These are phyloP conservation scores for Colletotrichum chrysophilum DNA, from an alignment of 2,329 filamentous ascomycete species.

Conservation along the genomic window DNA sequence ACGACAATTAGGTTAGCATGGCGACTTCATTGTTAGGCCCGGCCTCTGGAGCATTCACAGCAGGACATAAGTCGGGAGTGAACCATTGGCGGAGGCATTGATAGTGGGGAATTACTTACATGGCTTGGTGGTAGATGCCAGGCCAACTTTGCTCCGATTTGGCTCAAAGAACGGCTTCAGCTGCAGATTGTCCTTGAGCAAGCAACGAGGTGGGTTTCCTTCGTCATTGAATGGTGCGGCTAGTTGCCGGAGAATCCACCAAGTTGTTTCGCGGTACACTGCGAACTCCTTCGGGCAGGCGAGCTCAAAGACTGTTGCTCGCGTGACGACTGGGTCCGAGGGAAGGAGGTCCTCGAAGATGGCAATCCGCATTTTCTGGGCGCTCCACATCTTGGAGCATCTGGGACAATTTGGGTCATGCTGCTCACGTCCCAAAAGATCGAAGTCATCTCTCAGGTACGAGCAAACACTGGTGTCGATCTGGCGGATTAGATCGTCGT, in stretches of 20 bases:
- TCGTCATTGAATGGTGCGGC: slow-evolving; percentile 27
- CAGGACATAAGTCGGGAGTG: background rate
- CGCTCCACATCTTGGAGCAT: slow-evolving; percentile 35
- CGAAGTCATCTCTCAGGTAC: slow-evolving; percentile 28
- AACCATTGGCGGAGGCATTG: background rate
- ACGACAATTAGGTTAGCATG: background rate
- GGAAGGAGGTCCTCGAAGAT: slow-evolving; percentile 47
- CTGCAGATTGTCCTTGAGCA: slow-evolving; percentile 28
- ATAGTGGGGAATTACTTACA: slow-evolving; percentile 25
- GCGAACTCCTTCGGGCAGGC: slow-evolving; percentile 36
- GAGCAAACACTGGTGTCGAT: slow-evolving; percentile 36
- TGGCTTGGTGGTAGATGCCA: slow-evolving; percentile 33
- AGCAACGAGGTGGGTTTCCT: slow-evolving; percentile 25
- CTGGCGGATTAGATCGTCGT: slow-evolving; percentile 33
- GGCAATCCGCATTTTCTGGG: slow-evolving; percentile 37
- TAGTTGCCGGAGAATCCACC: slow-evolving; percentile 37
- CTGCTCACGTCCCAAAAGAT: slow-evolving; percentile 15
- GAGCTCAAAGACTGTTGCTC: slow-evolving; percentile 47
- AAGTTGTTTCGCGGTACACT: slow-evolving; percentile 46
- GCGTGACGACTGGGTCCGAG: slow-evolving; percentile 28
- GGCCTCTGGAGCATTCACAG: background rate
- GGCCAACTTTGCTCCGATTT: slow-evolving; percentile 23
- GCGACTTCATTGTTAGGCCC: background rate
- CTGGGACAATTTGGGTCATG: slow-evolving; percentile 36
- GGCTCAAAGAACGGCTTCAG: slow-evolving; percentile 22